Percentiles rank a stretch among this genome's conserved stretches.
phyloP scores from a whole-genome alignment of 2,329 filamentous ascomycete species.

The Arthrocladium fulminans region DNA sequence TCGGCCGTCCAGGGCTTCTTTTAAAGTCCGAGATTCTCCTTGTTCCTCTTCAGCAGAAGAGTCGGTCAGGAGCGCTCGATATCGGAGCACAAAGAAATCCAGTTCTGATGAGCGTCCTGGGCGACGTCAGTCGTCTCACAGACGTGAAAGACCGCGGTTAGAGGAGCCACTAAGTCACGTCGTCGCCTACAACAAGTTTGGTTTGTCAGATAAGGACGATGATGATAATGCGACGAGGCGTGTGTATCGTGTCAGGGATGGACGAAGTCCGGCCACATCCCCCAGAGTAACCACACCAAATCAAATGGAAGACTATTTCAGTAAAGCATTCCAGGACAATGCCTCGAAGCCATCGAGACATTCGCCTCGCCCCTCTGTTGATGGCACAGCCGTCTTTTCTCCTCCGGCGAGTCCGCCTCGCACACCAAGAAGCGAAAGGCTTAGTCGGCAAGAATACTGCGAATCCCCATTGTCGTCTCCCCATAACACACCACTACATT shows the following conservation, averaged over 20 bases:
- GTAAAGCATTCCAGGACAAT: slow-evolving; percentile 17
- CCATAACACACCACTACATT: slow-evolving; percentile 13
- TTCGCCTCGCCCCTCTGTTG: slow-evolving; percentile 11
- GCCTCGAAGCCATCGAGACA: slow-evolving; percentile 13
- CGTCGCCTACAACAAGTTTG: neutral
- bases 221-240: slow-evolving; percentile 6
- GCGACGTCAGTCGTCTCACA: slow-evolving; percentile 8
- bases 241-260: slow-evolving; percentile 8
- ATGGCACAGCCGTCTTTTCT: slow-evolving; percentile 21
- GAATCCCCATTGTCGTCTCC: slow-evolving; percentile 12
- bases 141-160: slow-evolving; percentile 5
- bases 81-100: slow-evolving; percentile 12
- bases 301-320: slow-evolving; percentile 19
- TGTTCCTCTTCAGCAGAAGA: slow-evolving; percentile 22
- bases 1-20: slow-evolving; percentile 2
- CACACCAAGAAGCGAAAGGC: slow-evolving; percentile 16
- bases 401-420: slow-evolving; percentile 23
- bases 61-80: slow-evolving; percentile 3
- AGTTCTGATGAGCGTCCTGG: slow-evolving; percentile 1
- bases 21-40: slow-evolving; percentile 14
- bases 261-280: slow-evolving; percentile 8
- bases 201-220: slow-evolving; percentile 2
- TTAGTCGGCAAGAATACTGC: slow-evolving; percentile 14
- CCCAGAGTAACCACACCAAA: slow-evolving; percentile 14
- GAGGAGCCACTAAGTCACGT: neutral